Percentiles rank a stretch among this genome's conserved stretches.
Evolutionary conservation across 2,329 filamentous ascomycete species (phyloP).

Genomic region (Mollisia scopiformis): DNA sequence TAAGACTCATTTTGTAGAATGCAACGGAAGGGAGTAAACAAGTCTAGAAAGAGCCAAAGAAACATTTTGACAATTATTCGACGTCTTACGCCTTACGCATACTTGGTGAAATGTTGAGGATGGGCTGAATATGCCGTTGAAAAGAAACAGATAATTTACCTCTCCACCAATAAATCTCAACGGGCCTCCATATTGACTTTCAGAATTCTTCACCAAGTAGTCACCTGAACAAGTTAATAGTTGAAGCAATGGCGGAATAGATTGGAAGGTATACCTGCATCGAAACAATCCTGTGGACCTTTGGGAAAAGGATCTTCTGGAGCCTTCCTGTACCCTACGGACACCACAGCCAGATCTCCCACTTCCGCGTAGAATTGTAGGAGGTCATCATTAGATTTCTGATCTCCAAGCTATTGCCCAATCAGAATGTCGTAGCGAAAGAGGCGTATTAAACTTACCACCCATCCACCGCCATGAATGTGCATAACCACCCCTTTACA

Average conservation of each 20-base stretch:
- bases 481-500: slow-evolving; percentile 54
- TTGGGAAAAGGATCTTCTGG: slow-evolving; percentile 61
- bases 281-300: slow-evolving; percentile 58
- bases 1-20: background rate
- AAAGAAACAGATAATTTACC: slow-evolving; percentile 29
- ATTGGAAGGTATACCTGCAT: slow-evolving; percentile 47
- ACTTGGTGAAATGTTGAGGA: too few species aligned
- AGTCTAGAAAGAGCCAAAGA: background rate
- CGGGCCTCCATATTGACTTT: slow-evolving; percentile 43
- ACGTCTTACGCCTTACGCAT: too few species aligned
- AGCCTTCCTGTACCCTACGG: slow-evolving; percentile 61
- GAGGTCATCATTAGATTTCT: slow-evolving; percentile 38
- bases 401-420: slow-evolving; percentile 24
- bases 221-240: too few species aligned
- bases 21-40: too few species aligned
- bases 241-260: too few species aligned
- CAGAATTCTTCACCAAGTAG: slow-evolving; percentile 52
- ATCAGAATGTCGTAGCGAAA: background rate
- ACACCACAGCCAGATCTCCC: slow-evolving; percentile 52
- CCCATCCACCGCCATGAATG: slow-evolving; percentile 56
- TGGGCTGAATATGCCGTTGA: background rate
- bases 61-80: slow-evolving; percentile 13
- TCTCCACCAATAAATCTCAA: slow-evolving; percentile 51
- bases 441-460: slow-evolving; percentile 29
- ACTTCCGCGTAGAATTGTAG: slow-evolving; percentile 53